Evolutionary conservation across 371 early-diverging fungal species (phyloP).

Genomic region (Coelomomyces lativittatus): DNA sequence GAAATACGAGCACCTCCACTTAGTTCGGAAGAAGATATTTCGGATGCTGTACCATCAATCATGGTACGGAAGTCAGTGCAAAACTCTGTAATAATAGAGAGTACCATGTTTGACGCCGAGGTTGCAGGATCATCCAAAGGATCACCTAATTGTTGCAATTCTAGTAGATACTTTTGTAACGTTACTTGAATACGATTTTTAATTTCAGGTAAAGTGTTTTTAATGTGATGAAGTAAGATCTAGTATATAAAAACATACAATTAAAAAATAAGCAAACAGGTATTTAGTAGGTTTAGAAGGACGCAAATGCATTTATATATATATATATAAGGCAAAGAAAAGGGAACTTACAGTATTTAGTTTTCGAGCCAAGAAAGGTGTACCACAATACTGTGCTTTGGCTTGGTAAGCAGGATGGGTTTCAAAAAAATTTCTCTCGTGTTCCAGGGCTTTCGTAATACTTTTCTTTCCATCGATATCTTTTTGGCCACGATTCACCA

Average conservation of each 20-base stretch:
- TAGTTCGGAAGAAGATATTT: constrained; percentile 77
- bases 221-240: constrained; percentile 95
- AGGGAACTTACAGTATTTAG: constrained; percentile 57
- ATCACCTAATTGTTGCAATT: constrained; percentile 74
- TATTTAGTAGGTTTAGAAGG: background rate
- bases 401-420: constrained; percentile 76
- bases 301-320: background rate
- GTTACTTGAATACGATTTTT: constrained; percentile 78
- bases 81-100: constrained; percentile 92
- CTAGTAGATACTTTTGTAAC: constrained; percentile 60
- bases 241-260: constrained; percentile 6
- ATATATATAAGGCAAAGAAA: background rate
- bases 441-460: constrained; percentile 67
- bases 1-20: constrained; percentile 94
- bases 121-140: constrained; percentile 51
- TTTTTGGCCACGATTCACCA: constrained; percentile 89
- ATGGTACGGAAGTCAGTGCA: constrained; percentile 80
- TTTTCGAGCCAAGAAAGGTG: constrained; percentile 85
- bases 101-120: constrained; percentile 55
- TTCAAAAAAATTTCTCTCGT: constrained; percentile 80
- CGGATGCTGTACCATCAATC: constrained; percentile 82
- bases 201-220: constrained; percentile 86
- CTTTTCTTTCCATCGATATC: constrained; percentile 82
- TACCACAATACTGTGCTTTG: constrained; percentile 96
- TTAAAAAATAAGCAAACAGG: background rate